A percentile compares a stretch with the other conserved stretches of the same genome.
Evolutionary conservation across 805 yeast genomes (phyloP).

Genomic region (Metschnikowia lochheadii): DNA sequence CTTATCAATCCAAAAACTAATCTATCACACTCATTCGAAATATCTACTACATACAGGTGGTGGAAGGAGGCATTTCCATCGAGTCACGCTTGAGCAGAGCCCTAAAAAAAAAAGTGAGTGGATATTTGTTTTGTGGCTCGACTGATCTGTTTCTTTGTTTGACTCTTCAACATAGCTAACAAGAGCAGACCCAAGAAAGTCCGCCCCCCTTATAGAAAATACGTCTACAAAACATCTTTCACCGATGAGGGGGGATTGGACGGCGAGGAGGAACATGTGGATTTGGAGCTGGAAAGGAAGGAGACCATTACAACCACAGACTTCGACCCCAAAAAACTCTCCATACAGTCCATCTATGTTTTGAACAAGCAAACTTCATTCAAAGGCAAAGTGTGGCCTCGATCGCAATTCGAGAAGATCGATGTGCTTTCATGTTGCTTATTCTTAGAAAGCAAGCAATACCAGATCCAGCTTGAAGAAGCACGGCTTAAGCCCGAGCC

Average conservation of each 20-base stretch:
- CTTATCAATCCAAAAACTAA: too few species aligned
- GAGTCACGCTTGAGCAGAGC: background rate
- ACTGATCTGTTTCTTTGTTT: background rate
- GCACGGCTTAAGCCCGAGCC: slow-evolving; percentile 6
- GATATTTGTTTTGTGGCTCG: too few species aligned
- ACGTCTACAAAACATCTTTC: slow-evolving; percentile 50
- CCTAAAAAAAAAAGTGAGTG: too few species aligned
- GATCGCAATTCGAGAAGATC: slow-evolving; percentile 47
- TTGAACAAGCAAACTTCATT: slow-evolving; percentile 22
- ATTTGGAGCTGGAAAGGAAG: too few species aligned
- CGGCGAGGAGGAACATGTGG: background rate
- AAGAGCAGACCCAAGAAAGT: slow-evolving; percentile 82
- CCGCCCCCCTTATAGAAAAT: slow-evolving; percentile 74
- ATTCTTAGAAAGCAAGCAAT: slow-evolving; percentile 22
- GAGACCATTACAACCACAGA: background rate
- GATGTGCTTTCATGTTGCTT: slow-evolving; percentile 42
- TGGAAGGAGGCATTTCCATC: background rate
- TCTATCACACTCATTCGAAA: too few species aligned
- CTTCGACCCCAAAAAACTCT: slow-evolving; percentile 21
- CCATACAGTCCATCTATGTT: slow-evolving; percentile 32
- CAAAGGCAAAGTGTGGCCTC: slow-evolving; percentile 42
- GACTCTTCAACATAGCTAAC: slow-evolving; percentile 58
- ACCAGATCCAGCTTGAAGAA: slow-evolving; percentile 14
- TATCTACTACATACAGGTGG: too few species aligned
- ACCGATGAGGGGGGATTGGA: slow-evolving; percentile 21